phyloP scores from a whole-genome alignment of 768 basidiomycete genomes.

The Holtermanniella nyarrowii region DNA sequence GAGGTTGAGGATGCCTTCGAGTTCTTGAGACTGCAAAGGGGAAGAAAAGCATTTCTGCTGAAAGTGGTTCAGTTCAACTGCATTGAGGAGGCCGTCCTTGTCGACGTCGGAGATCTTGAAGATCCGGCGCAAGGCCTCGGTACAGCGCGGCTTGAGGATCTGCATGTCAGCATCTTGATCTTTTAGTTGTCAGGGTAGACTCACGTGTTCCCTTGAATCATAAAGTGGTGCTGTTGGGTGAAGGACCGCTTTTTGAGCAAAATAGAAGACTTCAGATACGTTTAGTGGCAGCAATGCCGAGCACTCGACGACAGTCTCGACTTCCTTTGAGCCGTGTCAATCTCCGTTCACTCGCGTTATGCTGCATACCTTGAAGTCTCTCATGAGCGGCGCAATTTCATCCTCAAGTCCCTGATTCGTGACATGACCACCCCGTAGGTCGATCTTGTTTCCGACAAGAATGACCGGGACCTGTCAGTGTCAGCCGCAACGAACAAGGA shows the following conservation, averaged over 20 bases:
- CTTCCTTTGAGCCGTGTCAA: conserved; percentile 54
- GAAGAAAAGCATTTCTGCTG: conserved; percentile 92
- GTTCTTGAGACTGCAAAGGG: conserved; percentile 79
- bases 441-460: conserved; percentile 96
- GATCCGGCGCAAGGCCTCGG: conserved; percentile 77
- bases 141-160: conserved; percentile 86
- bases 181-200: conserved; percentile 33
- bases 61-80: conserved; percentile 88
- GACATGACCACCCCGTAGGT: conserved; percentile 81
- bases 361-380: conserved; percentile 88
- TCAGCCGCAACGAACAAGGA: not conserved
- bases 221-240: conserved; percentile 95
- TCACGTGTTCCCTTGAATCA: conserved; percentile 86
- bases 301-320: conserved; percentile 88
- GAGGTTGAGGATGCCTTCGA: conserved; percentile 92
- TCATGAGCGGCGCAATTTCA: conserved; percentile 94
- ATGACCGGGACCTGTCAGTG: conserved; percentile 82
- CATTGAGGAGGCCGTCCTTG: conserved; percentile 85
- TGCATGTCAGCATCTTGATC: conserved; percentile 42
- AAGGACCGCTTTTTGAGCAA: conserved; percentile 93
- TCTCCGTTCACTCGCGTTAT: not conserved
- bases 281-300: conserved; percentile 85
- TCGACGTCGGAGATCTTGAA: conserved; percentile 93
- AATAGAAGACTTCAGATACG: conserved; percentile 95
- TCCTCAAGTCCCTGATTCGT: conserved; percentile 89